Percentiles rank a stretch among this genome's conserved stretches.
phyloP scores from a whole-genome alignment of 2,329 filamentous ascomycete species.

The Fulvia fulva region DNA sequence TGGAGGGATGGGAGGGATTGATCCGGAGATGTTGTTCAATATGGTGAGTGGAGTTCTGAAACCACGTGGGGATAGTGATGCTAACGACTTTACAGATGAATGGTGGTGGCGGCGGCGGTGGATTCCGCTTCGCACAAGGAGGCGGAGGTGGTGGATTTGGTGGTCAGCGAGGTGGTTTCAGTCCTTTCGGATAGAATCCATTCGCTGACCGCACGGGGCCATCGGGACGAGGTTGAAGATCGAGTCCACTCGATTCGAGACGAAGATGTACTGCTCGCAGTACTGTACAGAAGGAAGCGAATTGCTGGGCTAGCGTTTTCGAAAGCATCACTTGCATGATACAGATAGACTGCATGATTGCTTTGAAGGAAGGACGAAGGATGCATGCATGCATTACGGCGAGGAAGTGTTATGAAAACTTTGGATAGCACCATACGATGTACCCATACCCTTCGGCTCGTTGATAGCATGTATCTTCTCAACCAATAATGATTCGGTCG shows the following conservation, averaged over 20 bases:
- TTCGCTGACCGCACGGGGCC: neutral
- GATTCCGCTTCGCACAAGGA: conserved; percentile 20
- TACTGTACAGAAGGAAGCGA: neutral
- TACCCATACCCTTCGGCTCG: neutral
- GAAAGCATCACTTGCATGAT: neutral
- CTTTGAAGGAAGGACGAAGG: neutral
- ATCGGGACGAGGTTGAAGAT: neutral
- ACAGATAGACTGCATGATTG: neutral
- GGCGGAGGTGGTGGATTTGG: conserved; percentile 16
- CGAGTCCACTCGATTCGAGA: neutral
- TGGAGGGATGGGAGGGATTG: conserved; percentile 53
- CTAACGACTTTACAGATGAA: neutral
- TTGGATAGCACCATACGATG: neutral
- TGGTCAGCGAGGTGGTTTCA: conserved; percentile 13
- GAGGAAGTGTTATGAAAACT: neutral
- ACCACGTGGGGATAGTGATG: no score
- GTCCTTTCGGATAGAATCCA: conserved; percentile 15
- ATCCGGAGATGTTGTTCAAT: conserved; percentile 74
- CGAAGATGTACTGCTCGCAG: no score
- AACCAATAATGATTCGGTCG: no score
- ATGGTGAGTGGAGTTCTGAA: conserved; percentile 56
- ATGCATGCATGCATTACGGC: neutral
- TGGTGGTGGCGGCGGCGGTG: conserved; percentile 49
- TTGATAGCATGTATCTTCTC: neutral
- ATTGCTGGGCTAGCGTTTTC: neutral